Evolutionary conservation across 768 basidiomycete genomes (phyloP), one percentile per base, ranked within the genome.

Genomic region (Mycena amicta): DNA sequence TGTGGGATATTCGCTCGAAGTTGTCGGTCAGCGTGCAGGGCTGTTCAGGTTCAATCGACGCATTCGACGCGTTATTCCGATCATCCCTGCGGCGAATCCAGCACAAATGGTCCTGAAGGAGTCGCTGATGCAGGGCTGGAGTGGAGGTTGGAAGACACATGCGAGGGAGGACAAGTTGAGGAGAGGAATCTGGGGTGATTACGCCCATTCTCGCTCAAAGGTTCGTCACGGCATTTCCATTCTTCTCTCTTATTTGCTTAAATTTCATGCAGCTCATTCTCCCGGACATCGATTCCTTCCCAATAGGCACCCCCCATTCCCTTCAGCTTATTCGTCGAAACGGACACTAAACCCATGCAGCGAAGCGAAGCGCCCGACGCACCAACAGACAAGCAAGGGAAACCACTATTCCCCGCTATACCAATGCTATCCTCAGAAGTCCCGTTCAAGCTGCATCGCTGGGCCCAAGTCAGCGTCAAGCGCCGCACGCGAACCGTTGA

Each of bases 371-470:
- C 43, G 12, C 56, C 56, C 2, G 52, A 61, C 4, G 29, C 23
- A 4, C 61, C 57, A 0, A 56, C 45, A 43, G 61, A 59, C 41
- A 62, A 62, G 33, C 55, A 57, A 12, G 56, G 60, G 13, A 62
- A 55, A 23, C 56, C 53, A 5, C 29, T 62, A 2, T 62, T 62
- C n/a, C 61, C 61, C 22, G 57, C 61, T 4, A 55, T 23, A 2
- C 61, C 61, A 1, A 23, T 30, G 1, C 11, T 30, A 11, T 57
- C 61, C 16, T 57, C 56, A 8, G 46, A 53, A 22, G 31, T 61
- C 30, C 52, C 26, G 15, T 28, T 61, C 4, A 2, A 5, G 15
- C 29, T 61, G 1, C 31, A 25, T 22, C 60, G 60, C 0, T n/a
- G 40, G 25, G 22, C 53, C 1, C 20, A 51, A 13, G 33, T 61